Percentiles rank a stretch among this genome's conserved stretches.
These are phyloP conservation scores for Xylariaceae sp. DNA, from an alignment of 2,329 filamentous ascomycete genomes.

Conservation along the genomic window DNA sequence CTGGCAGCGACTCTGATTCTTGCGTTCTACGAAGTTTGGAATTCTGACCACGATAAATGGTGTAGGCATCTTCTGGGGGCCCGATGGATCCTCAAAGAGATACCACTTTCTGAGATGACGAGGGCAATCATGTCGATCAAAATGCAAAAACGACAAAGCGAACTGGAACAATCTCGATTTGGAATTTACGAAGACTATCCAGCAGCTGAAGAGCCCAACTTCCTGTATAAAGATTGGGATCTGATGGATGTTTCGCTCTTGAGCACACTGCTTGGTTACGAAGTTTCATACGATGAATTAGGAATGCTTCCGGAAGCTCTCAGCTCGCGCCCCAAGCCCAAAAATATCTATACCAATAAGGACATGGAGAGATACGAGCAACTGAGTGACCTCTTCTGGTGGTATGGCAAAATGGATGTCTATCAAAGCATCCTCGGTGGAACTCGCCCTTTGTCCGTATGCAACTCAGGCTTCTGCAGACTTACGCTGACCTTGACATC, in stretches of 20 bases:
- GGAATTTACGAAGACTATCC: constrained; percentile 20
- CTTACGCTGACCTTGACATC: constrained; percentile 7
- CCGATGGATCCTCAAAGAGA: constrained; percentile 75
- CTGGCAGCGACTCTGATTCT: constrained; percentile 84
- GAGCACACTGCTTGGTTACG: constrained; percentile 46
- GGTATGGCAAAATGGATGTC: constrained; percentile 90
- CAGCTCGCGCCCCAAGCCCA: constrained; percentile 25
- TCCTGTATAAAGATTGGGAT: constrained; percentile 32
- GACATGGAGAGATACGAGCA: constrained; percentile 80
- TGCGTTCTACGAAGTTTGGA: constrained; percentile 91
- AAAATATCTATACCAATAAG: constrained; percentile 41
- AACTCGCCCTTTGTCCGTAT: constrained; percentile 74
- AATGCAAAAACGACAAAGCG: constrained; percentile 32
- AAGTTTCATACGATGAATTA: constrained; percentile 52
- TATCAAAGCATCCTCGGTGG: constrained; percentile 89
- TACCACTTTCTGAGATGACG: constrained; percentile 72
- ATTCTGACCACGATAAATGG: constrained; percentile 93
- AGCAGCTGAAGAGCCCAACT: constrained; percentile 21
- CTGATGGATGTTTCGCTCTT: constrained; percentile 35
- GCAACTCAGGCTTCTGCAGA: constrained; percentile 1
- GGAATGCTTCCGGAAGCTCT: constrained; percentile 33
- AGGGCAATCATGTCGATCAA: constrained; percentile 64
- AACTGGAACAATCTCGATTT: constrained; percentile 23
- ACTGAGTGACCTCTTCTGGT: constrained; percentile 87
- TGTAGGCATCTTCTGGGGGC: constrained; percentile 86